Base-by-base conservation (phyloP, 2,329 filamentous ascomycete species). In the Clonostachys solani region DNA sequence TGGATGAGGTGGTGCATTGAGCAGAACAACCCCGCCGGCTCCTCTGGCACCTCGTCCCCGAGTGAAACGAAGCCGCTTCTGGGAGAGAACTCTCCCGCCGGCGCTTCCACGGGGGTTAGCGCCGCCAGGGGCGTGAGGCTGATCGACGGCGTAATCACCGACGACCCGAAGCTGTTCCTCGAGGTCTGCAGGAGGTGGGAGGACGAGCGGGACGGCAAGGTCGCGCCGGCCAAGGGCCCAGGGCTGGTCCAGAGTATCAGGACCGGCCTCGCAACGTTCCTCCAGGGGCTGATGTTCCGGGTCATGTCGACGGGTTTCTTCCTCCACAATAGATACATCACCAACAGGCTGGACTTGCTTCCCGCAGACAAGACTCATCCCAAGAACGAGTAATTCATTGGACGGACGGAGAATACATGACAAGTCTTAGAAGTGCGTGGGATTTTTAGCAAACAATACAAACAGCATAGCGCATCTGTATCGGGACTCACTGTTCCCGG, bases 111-210 rank as follows among this genome's bases (percentile, higher is more conserved):
- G 6, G 9, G 23, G 10, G 43, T 36, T 17, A 35, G 23, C 33
- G 23, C 43, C 42, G 37, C 12, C 29, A 29, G 17, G 35, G 40
- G 42, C 8, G 33, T 41, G 19, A 45, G 38, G 12, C 49, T 64
- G 33, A 69, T 95, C 2, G 88, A 95, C 56, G 92, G 89, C 1
- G 86, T 96, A 5, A 84, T 96, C 46, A 95, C 91, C 1, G 92
- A 96, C 60, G 84, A 96, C 55, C 88, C 89, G 2, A 78, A 78
- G 60, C 65, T 78, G 53, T 92, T 84, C 58, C 60, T 83, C 19
- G 77, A 85, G 41, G 75, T 89, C 3, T 81, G 79, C 51, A 58
- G 72, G 42, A 56, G 65, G 40, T 61, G 53, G 45, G 63, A 67
- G 52, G 60, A 66, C 40, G 64, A 67, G 50, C 50, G 60, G 41